Evolutionary conservation across 1,284 basidiomycete species (phyloP), one percentile per base, ranked within the genome.

Genomic region (Trametes polyzona): DNA sequence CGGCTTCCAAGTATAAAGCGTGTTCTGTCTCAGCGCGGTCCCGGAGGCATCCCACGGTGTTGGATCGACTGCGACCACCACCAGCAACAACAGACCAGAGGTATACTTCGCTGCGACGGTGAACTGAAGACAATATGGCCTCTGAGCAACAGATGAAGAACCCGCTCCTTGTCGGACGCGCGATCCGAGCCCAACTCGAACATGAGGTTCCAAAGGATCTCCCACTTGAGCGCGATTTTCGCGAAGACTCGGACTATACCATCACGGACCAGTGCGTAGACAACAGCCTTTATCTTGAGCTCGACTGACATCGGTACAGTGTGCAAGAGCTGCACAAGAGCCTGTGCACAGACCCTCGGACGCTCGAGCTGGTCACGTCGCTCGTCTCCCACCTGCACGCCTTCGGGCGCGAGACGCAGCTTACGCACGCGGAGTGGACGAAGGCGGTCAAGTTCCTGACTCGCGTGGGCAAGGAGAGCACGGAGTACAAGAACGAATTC

Each of bases 401-500:
- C 3, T 77, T 78, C 64, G 74, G 73, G 9, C 68, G 76, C 30
- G 73, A 77, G 58, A 73, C 71, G n/a, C 62, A 65, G 49, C 71
- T 74, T 35, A 73, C 72, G 35, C 74, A 76, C 51, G 67, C 66
- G 3, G 76, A 78, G 54, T 78, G 76, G 76, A 64, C 69, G 27
- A 63, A 64, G 17, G 70, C 72, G 4, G 65, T 76, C 53, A 63
- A 69, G 57, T 73, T 74, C 61, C 66, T 76, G 29, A 74, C 73
- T 24, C 69, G 70, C 29, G 71, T 69, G 30, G 73, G 73, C 26
- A 73, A 73, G 66, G 73, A 74, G 70, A 75, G 72, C 65, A 72
- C 74, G 21, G 69, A 71, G 16, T 72, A 69, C 63, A 73, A 73
- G 68, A 74, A 74, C 66, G 76, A 78, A 69, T 75, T 78, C 53